Conservation (phyloP, 1,139 yeast genomes). For the Pichia sp. region DNA sequence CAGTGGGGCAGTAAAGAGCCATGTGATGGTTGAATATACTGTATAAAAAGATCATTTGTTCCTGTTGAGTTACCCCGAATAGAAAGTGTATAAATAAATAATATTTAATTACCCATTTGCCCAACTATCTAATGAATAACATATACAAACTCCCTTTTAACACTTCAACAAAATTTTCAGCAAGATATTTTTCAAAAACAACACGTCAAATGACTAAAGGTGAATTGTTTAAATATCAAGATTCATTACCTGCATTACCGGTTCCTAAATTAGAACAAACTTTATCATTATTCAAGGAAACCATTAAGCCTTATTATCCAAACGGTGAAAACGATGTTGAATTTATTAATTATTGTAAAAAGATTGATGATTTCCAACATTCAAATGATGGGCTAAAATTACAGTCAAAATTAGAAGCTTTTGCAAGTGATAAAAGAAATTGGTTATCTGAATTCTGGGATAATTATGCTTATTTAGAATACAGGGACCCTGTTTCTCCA, state of each 20-base stretch:
- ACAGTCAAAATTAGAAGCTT: conserved; percentile 57
- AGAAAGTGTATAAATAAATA: not conserved
- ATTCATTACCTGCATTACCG: conserved; percentile 74
- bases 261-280: conserved; percentile 79
- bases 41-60: not conserved
- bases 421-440: conserved; percentile 57
- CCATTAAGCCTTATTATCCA: conserved; percentile 61
- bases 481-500: conserved; percentile 91
- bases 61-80: not conserved
- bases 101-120: not conserved
- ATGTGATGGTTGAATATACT: not conserved
- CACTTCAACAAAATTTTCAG: not conserved
- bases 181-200: not conserved
- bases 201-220: conserved; percentile 38
- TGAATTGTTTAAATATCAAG: conserved; percentile 66
- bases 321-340: conserved; percentile 47
- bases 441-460: conserved; percentile 97
- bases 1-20: not conserved
- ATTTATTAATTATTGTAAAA: conserved; percentile 40
- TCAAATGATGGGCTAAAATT: conserved; percentile 51
- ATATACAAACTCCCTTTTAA: not conserved
- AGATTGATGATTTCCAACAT: conserved; percentile 59
- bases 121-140: not conserved
- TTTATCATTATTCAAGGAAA: conserved; percentile 57
- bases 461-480: conserved; percentile 83